Conservation (phyloP, 1,284 basidiomycete genomes). For the Hemileccinum hortonii region DNA sequence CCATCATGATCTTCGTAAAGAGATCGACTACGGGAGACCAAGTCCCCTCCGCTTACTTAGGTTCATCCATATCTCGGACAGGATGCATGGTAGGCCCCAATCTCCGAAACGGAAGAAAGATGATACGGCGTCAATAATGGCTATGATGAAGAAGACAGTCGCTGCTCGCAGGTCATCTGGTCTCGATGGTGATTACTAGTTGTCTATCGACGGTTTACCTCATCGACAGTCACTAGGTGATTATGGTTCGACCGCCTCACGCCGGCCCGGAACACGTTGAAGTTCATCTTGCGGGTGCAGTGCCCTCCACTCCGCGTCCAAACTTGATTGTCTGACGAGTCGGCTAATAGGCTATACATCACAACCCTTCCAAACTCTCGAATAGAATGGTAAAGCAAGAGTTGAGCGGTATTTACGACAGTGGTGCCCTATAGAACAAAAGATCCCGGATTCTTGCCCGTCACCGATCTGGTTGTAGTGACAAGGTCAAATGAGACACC, state of each 20-base stretch:
- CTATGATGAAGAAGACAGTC: not conserved
- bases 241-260: not conserved
- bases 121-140: not conserved
- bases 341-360: no score
- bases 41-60: no score
- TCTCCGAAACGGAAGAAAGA: not conserved
- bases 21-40: no score
- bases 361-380: no score
- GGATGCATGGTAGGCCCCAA: not conserved
- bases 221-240: no score
- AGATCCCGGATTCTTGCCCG: slow-evolving; percentile 2
- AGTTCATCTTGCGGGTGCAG: no score
- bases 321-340: no score
- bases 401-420: not conserved
- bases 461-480: not conserved
- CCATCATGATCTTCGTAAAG: no score
- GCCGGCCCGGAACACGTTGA: no score
- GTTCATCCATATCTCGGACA: no score
- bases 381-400: not conserved
- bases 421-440: not conserved
- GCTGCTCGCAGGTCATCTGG: not conserved
- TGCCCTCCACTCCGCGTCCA: no score
- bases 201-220: no score
- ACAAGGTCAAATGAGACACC: slow-evolving; percentile 19
- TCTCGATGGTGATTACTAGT: not conserved